Conservation (phyloP, 495 filamentous ascomycete species). For the Friedmanniomyces simplex region DNA sequence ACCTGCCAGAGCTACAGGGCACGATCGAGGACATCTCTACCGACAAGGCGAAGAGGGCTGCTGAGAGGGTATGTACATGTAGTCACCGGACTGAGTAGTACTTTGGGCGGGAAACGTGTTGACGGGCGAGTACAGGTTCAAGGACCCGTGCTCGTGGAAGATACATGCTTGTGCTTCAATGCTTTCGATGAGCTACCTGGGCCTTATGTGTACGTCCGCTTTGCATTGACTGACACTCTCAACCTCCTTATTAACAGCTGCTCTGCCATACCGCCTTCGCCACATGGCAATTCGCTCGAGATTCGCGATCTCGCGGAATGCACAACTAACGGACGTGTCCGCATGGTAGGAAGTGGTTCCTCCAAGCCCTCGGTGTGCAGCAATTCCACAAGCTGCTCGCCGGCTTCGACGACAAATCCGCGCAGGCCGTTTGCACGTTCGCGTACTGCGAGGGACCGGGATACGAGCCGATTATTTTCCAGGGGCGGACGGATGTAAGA, state of each 20-base stretch:
- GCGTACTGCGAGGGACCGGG: slow-evolving; percentile 80
- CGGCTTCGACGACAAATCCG: slow-evolving; percentile 78
- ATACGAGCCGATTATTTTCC: slow-evolving; percentile 76
- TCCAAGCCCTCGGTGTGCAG: slow-evolving; percentile 66
- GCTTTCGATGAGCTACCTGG: slow-evolving; percentile 85
- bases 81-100: too few species aligned
- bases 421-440: slow-evolving; percentile 93
- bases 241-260: neutral
- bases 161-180: slow-evolving; percentile 88
- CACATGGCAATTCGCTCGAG: too few species aligned
- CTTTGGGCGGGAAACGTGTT: neutral
- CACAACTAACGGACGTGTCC: neutral
- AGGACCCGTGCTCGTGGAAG: slow-evolving; percentile 88
- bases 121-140: slow-evolving; percentile 42
- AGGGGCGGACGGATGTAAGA: slow-evolving; percentile 58
- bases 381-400: slow-evolving; percentile 86
- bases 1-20: slow-evolving; percentile 84
- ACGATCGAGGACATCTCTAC: slow-evolving; percentile 79
- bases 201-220: slow-evolving; percentile 72
- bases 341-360: slow-evolving; percentile 73
- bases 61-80: slow-evolving; percentile 50
- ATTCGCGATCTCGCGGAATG: too few species aligned
- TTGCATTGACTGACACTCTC: neutral
- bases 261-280: neutral
- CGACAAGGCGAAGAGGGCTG: slow-evolving; percentile 77